Percentiles rank a stretch among this genome's conserved stretches.
Evolutionary conservation across 129 eudicot species (phyloP).

Genomic region (Helianthus annuus): HanXRQr2.0-SUNRISE NC_035443.2:41191533-41192032

Average conservation of each 20-base stretch:
- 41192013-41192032: neutral
- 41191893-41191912: slow-evolving; percentile 8
- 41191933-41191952: slow-evolving; percentile 9
- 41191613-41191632: too few species aligned
- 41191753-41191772: neutral
- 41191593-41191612: too few species aligned
- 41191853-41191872: neutral
- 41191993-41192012: neutral
- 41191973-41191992: slow-evolving; percentile 10
- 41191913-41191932: slow-evolving; percentile 17
- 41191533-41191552: too few species aligned
- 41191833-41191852: slow-evolving; percentile 10
- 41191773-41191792: slow-evolving; percentile 3
- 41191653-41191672: too few species aligned
- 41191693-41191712: too few species aligned
- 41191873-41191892: neutral
- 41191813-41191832: slow-evolving; percentile 2
- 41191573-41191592: too few species aligned
- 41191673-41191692: too few species aligned
- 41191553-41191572: too few species aligned
- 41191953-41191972: slow-evolving; percentile 1
- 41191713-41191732: too few species aligned
- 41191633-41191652: too few species aligned
- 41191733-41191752: neutral
- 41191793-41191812: neutral